A percentile compares a stretch with the other conserved stretches of the same genome.
Evolutionary conservation across 257 asterid genomes (phyloP).

Genomic region (Solanum boliviense): DNA sequence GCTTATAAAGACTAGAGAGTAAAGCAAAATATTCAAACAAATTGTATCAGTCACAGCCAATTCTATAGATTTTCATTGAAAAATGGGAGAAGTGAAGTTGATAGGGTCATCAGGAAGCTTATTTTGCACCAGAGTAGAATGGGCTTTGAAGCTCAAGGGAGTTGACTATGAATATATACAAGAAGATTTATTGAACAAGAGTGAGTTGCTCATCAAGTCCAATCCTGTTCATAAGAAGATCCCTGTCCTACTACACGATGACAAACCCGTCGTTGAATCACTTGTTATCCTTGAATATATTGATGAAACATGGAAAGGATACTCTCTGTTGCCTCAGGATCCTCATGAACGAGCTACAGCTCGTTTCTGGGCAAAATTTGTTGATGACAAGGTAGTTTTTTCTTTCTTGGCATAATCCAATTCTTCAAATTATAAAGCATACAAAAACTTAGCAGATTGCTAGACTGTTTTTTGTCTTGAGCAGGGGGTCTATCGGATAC

Average conservation of each 20-base stretch:
- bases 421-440: neutral
- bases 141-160: constrained; percentile 38
- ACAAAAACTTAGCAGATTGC: neutral
- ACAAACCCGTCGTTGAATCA: constrained; percentile 23
- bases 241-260: constrained; percentile 34
- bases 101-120: constrained; percentile 22
- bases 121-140: constrained; percentile 23
- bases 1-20: neutral
- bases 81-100: constrained; percentile 23
- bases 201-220: constrained; percentile 26
- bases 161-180: constrained; percentile 18
- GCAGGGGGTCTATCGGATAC: too few relatives aligned
- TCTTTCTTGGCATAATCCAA: neutral
- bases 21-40: neutral
- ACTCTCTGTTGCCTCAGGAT: constrained; percentile 25
- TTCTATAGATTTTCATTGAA: neutral
- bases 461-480: neutral
- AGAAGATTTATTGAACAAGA: constrained; percentile 29
- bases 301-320: constrained; percentile 29
- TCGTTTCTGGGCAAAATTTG: constrained; percentile 43
- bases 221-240: constrained; percentile 41
- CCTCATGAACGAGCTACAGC: constrained; percentile 30
- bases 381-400: constrained; percentile 32
- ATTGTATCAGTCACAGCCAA: neutral
- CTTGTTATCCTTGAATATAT: constrained; percentile 32